Percentiles rank a stretch among this genome's conserved stretches.
Evolutionary conservation across 2,329 filamentous ascomycete species (phyloP).

Genomic region (Dactylella cylindrospora): DNA sequence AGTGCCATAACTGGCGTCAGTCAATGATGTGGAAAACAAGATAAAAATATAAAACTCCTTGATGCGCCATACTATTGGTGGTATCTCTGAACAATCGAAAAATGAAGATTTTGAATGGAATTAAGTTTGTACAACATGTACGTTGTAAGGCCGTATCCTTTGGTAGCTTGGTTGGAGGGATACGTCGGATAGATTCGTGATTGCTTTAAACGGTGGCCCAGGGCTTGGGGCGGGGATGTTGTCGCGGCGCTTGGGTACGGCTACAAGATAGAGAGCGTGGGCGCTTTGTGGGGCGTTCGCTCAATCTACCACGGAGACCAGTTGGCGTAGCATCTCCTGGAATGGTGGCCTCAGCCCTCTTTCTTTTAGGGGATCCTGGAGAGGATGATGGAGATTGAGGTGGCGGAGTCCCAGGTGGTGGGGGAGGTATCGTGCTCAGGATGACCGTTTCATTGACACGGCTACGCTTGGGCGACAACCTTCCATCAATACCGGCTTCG

Average conservation of each 20-base stretch:
- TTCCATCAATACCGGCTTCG: constrained; percentile 7
- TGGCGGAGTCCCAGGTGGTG: constrained; percentile 15
- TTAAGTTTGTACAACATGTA: not conserved
- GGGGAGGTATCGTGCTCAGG: constrained; percentile 26
- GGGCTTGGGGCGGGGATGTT: constrained; percentile 1
- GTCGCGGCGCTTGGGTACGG: constrained; percentile 27
- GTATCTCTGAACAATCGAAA: constrained; percentile 28
- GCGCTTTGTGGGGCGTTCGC: constrained; percentile 26
- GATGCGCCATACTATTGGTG: constrained; percentile 32
- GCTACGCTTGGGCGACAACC: constrained; percentile 31
- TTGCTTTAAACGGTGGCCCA: constrained; percentile 30
- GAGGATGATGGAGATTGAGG: constrained; percentile 5
- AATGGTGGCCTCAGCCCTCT: constrained; percentile 2
- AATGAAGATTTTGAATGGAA: constrained; percentile 1
- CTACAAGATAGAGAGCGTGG: constrained; percentile 27
- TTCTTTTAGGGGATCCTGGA: constrained; percentile 14
- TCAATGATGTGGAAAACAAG: not conserved
- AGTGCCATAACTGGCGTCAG: not conserved
- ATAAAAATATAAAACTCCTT: constrained; percentile 18
- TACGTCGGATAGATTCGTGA: no score
- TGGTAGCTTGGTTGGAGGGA: not conserved
- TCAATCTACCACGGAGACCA: not conserved
- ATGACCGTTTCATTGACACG: constrained; percentile 40
- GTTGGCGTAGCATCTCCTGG: constrained; percentile 5
- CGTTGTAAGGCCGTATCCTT: not conserved